phyloP scores from a whole-genome alignment of 2,329 filamentous ascomycete genomes.

The Aspergillus niger region DNA sequence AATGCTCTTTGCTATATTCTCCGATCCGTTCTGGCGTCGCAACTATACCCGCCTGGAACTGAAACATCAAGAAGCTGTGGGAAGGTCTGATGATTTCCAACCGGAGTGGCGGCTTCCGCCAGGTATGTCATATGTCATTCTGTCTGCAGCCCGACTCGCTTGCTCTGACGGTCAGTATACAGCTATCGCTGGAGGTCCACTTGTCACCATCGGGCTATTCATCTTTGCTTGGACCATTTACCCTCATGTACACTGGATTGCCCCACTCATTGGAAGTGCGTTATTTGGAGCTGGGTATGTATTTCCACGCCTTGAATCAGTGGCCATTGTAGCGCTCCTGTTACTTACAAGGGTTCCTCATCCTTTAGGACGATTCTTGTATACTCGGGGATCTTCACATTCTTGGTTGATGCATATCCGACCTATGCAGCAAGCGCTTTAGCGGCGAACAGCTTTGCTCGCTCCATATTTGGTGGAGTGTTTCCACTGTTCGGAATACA shows the following conservation, averaged over 20 bases:
- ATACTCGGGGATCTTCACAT: conserved; percentile 85
- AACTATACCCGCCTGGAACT: conserved; percentile 46
- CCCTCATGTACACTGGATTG: conserved; percentile 70
- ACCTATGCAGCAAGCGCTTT: conserved; percentile 61
- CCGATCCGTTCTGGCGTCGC: conserved; percentile 50
- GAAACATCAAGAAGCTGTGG: conserved; percentile 38
- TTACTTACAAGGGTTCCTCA: conserved; percentile 3
- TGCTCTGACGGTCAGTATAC: conserved; percentile 12
- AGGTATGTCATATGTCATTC: conserved; percentile 41
- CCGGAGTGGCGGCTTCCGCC: conserved; percentile 85
- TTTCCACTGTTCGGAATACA: conserved; percentile 74
- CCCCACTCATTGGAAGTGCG: conserved; percentile 70
- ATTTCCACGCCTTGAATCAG: background rate
- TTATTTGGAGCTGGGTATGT: conserved; percentile 72
- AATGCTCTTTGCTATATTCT: conserved; percentile 48
- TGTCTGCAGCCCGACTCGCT: background rate
- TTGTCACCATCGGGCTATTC: conserved; percentile 81
- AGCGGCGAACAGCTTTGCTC: conserved; percentile 79
- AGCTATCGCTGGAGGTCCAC: conserved; percentile 69
- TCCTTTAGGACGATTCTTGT: conserved; percentile 68
- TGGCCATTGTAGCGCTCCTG: background rate
- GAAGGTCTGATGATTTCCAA: conserved; percentile 59
- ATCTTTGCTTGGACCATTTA: conserved; percentile 88
- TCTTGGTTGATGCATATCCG: conserved; percentile 67
- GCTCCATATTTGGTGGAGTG: conserved; percentile 75